Percentiles rank a stretch among this genome's conserved stretches.
Evolutionary conservation across 345 rosid genomes (phyloP).

Genomic region (Eucalyptus cloeziana): DNA sequence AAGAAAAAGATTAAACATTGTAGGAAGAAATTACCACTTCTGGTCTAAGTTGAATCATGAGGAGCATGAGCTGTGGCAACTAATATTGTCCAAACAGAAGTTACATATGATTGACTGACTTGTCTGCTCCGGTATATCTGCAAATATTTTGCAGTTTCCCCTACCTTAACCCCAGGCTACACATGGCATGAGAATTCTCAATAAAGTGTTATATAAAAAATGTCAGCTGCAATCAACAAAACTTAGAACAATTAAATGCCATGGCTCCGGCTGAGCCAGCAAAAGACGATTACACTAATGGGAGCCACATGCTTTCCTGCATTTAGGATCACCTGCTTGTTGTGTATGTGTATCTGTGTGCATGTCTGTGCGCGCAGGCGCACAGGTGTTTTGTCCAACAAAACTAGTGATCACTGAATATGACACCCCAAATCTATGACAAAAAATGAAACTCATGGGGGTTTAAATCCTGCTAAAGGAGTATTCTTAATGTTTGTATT

Average conservation of each 20-base stretch:
- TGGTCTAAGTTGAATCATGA: conserved; percentile 70
- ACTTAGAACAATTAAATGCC: not conserved
- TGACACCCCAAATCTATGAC: not conserved
- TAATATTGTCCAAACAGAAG: conserved; percentile 77
- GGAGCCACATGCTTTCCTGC: not conserved
- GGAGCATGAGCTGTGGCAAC: conserved; percentile 49
- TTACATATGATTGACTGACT: conserved; percentile 85
- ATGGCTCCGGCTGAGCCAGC: not conserved
- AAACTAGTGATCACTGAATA: not conserved
- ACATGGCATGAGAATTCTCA: not conserved
- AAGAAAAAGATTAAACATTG: not conserved
- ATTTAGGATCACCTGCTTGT: not conserved
- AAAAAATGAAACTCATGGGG: conserved; percentile 1
- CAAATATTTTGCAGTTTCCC: conserved; percentile 28
- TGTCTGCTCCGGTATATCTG: conserved; percentile 75
- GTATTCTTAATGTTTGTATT: not conserved
- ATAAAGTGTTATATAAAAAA: not conserved
- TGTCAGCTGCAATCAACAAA: not conserved
- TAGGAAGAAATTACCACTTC: conserved; percentile 47
- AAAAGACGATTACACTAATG: accelerated
- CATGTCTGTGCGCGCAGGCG: accelerated
- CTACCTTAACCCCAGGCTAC: conserved; percentile 10
- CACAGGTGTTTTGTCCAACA: not conserved
- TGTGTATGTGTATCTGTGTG: conserved; percentile 9
- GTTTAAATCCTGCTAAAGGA: not conserved